A percentile compares a stretch with the other conserved stretches of the same genome.
These are phyloP conservation scores for Talaromyces thailandensis DNA, from an alignment of 495 filamentous ascomycete species.

Conservation along the genomic window DNA sequence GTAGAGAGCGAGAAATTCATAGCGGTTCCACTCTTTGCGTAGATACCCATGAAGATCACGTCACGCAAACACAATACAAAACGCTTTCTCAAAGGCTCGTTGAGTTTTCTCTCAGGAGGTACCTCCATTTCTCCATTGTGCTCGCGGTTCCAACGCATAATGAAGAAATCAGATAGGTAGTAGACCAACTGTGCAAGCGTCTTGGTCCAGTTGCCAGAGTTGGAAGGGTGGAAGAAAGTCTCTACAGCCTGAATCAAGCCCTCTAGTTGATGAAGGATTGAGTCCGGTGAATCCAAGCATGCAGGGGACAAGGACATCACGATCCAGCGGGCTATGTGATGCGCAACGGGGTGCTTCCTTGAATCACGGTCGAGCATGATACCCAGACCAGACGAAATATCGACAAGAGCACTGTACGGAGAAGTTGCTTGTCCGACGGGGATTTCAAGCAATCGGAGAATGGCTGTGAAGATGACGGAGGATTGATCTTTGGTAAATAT, in stretches of 20 bases:
- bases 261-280: slow-evolving; percentile 77
- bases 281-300: slow-evolving; percentile 68
- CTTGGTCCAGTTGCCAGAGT: slow-evolving; percentile 86
- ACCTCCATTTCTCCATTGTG: slow-evolving; percentile 83
- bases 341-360: slow-evolving; percentile 82
- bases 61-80: slow-evolving; percentile 89
- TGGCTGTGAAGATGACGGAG: slow-evolving; percentile 83
- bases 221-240: slow-evolving; percentile 98
- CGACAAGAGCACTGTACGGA: slow-evolving; percentile 74
- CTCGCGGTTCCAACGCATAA: slow-evolving; percentile 96
- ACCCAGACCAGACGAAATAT: slow-evolving; percentile 72
- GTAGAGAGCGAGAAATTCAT: slow-evolving; percentile 87
- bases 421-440: slow-evolving; percentile 94
- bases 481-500: slow-evolving; percentile 91
- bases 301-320: slow-evolving; percentile 85
- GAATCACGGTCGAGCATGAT: slow-evolving; percentile 83
- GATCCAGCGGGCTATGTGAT: slow-evolving; percentile 92
- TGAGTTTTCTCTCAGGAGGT: slow-evolving; percentile 70
- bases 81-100: slow-evolving; percentile 67
- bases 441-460: slow-evolving; percentile 84
- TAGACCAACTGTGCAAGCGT: slow-evolving; percentile 84
- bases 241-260: slow-evolving; percentile 92
- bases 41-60: slow-evolving; percentile 97
- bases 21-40: slow-evolving; percentile 83
- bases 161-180: slow-evolving; percentile 91